Conservation (phyloP, 495 filamentous ascomycete genomes). For the Parathielavia appendiculata region DNA sequence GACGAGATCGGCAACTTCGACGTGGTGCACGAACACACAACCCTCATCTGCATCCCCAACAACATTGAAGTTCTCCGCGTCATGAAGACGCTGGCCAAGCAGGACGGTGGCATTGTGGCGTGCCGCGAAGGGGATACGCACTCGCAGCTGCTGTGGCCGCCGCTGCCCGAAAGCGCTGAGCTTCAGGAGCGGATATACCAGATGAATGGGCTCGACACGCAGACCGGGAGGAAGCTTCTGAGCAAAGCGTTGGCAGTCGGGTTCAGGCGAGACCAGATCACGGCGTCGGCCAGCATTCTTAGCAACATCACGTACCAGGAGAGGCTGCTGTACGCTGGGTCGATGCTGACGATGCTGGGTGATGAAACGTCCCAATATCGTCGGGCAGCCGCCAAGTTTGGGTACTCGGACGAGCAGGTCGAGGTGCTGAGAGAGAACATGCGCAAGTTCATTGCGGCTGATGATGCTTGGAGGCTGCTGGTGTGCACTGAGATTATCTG, state of each 20-base stretch:
- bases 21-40: constrained; percentile 17
- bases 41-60: constrained; percentile 17
- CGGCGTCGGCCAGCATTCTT: constrained; percentile 15
- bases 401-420: constrained; percentile 10
- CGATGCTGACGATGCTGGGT: constrained; percentile 14
- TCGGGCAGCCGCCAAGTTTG: constrained; percentile 14
- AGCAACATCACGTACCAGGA: constrained; percentile 13
- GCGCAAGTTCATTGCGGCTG: constrained; percentile 8
- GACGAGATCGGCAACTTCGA: constrained; percentile 11
- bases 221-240: constrained; percentile 14
- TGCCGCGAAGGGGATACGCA: constrained; percentile 16
- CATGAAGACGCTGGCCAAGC: constrained; percentile 13
- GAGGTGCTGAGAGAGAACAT: constrained; percentile 16
- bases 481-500: constrained; percentile 15
- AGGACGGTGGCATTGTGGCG: constrained; percentile 16
- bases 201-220: constrained; percentile 16
- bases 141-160: constrained; percentile 15
- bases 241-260: constrained; percentile 14
- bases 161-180: constrained; percentile 11
- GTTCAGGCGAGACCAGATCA: constrained; percentile 13
- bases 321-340: constrained; percentile 9
- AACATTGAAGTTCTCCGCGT: constrained; percentile 15
- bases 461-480: constrained; percentile 13
- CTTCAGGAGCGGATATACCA: constrained; percentile 14
- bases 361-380: constrained; percentile 15